Conservation (phyloP, 768 basidiomycete species). For the Stropharia rugosoannulata region DNA sequence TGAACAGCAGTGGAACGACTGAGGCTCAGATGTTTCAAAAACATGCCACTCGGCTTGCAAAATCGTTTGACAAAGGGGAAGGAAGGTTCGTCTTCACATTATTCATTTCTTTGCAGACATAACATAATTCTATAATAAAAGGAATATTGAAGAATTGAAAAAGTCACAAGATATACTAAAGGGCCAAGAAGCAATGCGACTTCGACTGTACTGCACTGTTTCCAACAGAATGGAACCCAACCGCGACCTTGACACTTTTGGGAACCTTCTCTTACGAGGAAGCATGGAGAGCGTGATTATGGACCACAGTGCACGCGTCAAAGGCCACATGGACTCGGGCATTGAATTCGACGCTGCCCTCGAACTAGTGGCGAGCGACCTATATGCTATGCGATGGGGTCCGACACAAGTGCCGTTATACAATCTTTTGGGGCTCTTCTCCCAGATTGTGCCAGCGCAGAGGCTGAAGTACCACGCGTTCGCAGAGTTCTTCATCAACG, state of each 20-base stretch:
- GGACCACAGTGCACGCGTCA: constrained; percentile 24
- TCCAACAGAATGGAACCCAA: constrained; percentile 31
- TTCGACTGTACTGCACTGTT: constrained; percentile 31
- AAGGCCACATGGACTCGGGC: constrained; percentile 1
- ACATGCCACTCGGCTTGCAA: background rate
- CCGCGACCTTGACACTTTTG: constrained; percentile 35
- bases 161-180: constrained; percentile 29
- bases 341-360: constrained; percentile 11
- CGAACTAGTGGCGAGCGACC: constrained; percentile 24
- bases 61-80: constrained; percentile 14
- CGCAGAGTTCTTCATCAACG: constrained; percentile 32
- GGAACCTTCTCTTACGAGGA: constrained; percentile 24
- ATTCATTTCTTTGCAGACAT: background rate
- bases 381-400: constrained; percentile 36
- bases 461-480: constrained; percentile 26
- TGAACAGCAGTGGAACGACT: constrained; percentile 5
- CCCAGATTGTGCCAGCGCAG: constrained; percentile 20
- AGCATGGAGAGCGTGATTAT: constrained; percentile 22
- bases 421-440: constrained; percentile 33
- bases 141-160: constrained; percentile 28
- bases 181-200: constrained; percentile 36
- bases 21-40: background rate
- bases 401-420: constrained; percentile 38
- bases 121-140: constrained; percentile 3
- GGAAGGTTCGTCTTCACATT: constrained; percentile 19